Evolutionary conservation across 2,329 filamentous ascomycete species (phyloP).

Genomic region (Blumeria graminis): DNA sequence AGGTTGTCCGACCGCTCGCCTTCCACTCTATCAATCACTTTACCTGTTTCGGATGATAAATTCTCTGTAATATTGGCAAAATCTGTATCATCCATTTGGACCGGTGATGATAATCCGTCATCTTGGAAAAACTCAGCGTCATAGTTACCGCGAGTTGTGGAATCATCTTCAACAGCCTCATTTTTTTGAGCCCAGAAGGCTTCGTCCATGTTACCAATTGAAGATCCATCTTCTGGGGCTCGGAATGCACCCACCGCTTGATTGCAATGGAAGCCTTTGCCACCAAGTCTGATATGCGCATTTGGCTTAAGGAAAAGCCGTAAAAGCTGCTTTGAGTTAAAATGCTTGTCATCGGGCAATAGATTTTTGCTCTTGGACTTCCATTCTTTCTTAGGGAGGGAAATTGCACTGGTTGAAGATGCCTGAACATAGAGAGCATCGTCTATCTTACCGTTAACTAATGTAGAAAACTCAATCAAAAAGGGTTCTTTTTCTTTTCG

Average conservation of each 20-base stretch:
- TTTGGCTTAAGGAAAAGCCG: constrained; percentile 88
- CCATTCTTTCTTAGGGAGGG: constrained; percentile 81
- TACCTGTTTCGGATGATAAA: constrained; percentile 39
- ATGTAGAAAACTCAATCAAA: constrained; percentile 68
- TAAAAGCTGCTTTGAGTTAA: constrained; percentile 78
- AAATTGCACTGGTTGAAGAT: constrained; percentile 56
- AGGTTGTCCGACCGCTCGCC: too few relatives aligned
- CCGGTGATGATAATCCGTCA: constrained; percentile 46
- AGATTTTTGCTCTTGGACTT: constrained; percentile 82
- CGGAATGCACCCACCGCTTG: too few relatives aligned
- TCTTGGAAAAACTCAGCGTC: constrained; percentile 97
- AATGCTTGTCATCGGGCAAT: constrained; percentile 91
- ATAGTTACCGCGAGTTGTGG: constrained; percentile 45
- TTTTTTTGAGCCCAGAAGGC: constrained; percentile 74
- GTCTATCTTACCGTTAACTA: constrained; percentile 44
- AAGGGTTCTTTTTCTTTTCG: constrained; percentile 94
- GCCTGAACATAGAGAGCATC: constrained; percentile 66
- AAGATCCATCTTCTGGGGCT: constrained; percentile 26
- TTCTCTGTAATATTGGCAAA: constrained; percentile 65
- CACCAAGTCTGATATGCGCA: constrained; percentile 51
- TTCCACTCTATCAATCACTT: constrained; percentile 15
- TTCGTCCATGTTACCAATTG: constrained; percentile 68
- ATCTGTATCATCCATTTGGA: constrained; percentile 33
- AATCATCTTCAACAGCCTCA: constrained; percentile 17
- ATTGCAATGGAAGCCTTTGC: constrained; percentile 21